phyloP scores from a whole-genome alignment of 495 filamentous ascomycete genomes.

The Annulohypoxylon moriforme region DNA sequence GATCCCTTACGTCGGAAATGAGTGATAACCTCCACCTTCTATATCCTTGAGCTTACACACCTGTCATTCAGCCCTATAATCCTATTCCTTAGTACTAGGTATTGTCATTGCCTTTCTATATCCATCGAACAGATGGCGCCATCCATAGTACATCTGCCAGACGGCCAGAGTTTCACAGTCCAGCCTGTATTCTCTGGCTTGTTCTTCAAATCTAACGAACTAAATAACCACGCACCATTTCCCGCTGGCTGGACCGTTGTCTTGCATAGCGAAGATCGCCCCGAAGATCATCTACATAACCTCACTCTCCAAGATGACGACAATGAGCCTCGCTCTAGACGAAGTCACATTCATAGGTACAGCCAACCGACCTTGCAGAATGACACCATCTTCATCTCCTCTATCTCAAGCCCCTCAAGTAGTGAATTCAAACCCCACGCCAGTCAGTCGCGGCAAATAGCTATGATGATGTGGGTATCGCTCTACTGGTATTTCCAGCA shows the following conservation, averaged over 20 bases:
- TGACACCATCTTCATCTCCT: conserved; percentile 89
- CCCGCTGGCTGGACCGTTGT: conserved; percentile 91
- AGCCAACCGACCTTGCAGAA: conserved; percentile 76
- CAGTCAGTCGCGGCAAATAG: conserved; percentile 86
- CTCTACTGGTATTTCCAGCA: conserved; percentile 98
- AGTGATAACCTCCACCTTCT: conserved; percentile 14
- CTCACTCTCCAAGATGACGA: conserved; percentile 38
- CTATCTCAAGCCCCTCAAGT: conserved; percentile 84
- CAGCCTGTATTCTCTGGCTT: conserved; percentile 87
- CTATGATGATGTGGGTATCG: conserved; percentile 96
- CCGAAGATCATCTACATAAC: conserved; percentile 44
- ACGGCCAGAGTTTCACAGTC: conserved; percentile 84
- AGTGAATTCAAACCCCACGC: conserved; percentile 80
- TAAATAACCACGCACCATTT: conserved; percentile 74
- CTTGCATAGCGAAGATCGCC: conserved; percentile 75
- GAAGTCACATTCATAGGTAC: conserved; percentile 69
- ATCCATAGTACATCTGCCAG: conserved; percentile 74
- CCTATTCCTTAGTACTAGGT: background rate
- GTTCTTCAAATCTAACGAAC: conserved; percentile 85
- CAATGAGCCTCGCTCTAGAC: conserved; percentile 37
- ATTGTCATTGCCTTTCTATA: conserved; percentile 6
- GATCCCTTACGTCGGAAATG: conserved; percentile 18
- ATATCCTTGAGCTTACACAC: conserved; percentile 1
- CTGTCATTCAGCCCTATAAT: background rate
- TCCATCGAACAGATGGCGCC: conserved; percentile 50